Evolutionary conservation across 2,329 filamentous ascomycete genomes (phyloP), one percentile per base, ranked within the genome.

Genomic region (Pyrenochaeta sp.): DNA sequence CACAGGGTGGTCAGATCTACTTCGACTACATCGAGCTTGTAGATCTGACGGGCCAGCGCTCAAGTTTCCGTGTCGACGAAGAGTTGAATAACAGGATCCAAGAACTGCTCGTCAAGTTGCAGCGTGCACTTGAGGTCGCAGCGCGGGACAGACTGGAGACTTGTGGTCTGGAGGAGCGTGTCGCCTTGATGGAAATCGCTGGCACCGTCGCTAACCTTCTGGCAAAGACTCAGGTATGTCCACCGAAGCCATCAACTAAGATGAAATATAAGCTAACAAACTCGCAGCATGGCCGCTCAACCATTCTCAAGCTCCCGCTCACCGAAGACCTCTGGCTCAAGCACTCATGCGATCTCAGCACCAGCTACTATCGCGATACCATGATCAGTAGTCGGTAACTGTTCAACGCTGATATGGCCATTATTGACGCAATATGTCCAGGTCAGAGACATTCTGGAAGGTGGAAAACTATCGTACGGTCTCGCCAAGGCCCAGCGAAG

Each of bases 171-270:
- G 73, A 76, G 40, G 77, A 80, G 44, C 72, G 83, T 39, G 89
- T 92, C 28, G 90, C 90, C 0, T 80, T 93, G 40, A 85, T 87
- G 53, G 90, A 95, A 63, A 96, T 96, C 81, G 87, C 87, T 32
- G 83, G 84, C 39, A 79, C 85, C 31, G 83, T 93, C 47, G 88
- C 88, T 7, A 81, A 81, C 50, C 81, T 85, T 65, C 81, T 88
- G 46, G 75, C 85, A 2, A 62, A 65, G 53, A 61, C 71, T 28
- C 60, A 61, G 57, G 74, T 67, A 61, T 24, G 63, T 51, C 7
- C 11, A 35, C 26, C 21, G 11, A 8, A 8, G 11, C 3, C 15
- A 7, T 21, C 31, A 18, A 22, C 29, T 7, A 18, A 29, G 21
- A 32, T 11, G 36, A 70, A 13, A 27, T 63, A 64, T n/a, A 41